Evolutionary conservation across 768 basidiomycete genomes (phyloP).

Genomic region (Suillus subluteus): DNA sequence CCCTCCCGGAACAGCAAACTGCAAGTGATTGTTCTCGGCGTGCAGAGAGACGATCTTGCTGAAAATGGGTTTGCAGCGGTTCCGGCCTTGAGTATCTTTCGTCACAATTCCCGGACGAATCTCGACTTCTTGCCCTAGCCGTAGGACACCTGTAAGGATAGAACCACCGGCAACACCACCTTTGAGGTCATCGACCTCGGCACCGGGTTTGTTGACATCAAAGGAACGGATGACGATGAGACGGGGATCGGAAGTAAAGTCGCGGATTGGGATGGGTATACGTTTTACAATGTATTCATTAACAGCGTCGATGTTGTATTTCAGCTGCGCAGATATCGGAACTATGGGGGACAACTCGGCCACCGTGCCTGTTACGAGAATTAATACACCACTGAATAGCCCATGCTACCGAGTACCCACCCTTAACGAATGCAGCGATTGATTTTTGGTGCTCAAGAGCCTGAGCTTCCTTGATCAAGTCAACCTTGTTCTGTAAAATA

Average conservation of each 20-base stretch:
- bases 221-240: conserved; percentile 99
- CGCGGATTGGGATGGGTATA: conserved; percentile 92
- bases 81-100: conserved; percentile 88
- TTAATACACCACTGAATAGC: background rate
- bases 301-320: conserved; percentile 99
- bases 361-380: conserved; percentile 74
- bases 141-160: conserved; percentile 90
- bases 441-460: conserved; percentile 97
- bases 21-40: conserved; percentile 92
- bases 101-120: conserved; percentile 97
- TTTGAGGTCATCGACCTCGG: conserved; percentile 95
- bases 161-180: conserved; percentile 98
- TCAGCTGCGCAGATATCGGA: conserved; percentile 97
- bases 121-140: conserved; percentile 91
- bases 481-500: conserved; percentile 98
- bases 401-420: conserved; percentile 40
- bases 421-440: conserved; percentile 94
- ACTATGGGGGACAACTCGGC: conserved; percentile 98
- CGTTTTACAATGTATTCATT: conserved; percentile 98
- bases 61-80: conserved; percentile 92
- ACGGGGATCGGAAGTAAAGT: conserved; percentile 89
- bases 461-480: conserved; percentile 93
- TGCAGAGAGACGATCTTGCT: conserved; percentile 88
- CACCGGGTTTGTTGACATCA: conserved; percentile 99
- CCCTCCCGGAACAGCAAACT: conserved; percentile 97